Percentiles rank a stretch among this genome's conserved stretches.
These are phyloP conservation scores for Trichosporon sp. DNA, from an alignment of 1,284 basidiomycete genomes.

Conservation along the genomic window DNA sequence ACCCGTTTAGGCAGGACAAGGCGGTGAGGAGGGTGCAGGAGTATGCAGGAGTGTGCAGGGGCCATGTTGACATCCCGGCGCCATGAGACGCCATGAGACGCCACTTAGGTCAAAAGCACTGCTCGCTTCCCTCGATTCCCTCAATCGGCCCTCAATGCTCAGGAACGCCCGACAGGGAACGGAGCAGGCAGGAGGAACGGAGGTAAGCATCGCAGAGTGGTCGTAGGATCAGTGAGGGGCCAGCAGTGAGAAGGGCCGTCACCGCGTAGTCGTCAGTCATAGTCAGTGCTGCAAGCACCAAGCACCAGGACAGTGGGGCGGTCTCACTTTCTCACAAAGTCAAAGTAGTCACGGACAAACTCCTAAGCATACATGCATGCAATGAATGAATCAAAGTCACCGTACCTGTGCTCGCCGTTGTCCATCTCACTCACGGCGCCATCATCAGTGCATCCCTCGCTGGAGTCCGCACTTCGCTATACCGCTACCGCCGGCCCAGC, in stretches of 20 bases:
- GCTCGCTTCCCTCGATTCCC: background rate
- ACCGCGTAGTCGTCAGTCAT: background rate
- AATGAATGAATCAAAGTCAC: too few relatives aligned
- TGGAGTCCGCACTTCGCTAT: background rate
- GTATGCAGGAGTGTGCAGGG: background rate
- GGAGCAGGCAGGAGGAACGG: too few relatives aligned
- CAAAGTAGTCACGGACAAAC: background rate
- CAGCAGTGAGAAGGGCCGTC: too few relatives aligned
- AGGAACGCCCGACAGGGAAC: background rate
- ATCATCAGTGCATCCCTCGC: background rate
- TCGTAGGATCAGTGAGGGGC: too few relatives aligned
- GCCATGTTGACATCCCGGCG: background rate
- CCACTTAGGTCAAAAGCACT: background rate
- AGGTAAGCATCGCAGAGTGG: too few relatives aligned
- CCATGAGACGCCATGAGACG: background rate
- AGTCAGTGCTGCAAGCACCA: background rate
- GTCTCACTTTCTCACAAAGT: background rate
- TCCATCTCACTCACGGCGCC: constrained; percentile 34
- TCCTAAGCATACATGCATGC: background rate
- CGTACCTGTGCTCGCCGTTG: background rate
- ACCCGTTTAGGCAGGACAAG: too few relatives aligned
- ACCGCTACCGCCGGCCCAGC: background rate
- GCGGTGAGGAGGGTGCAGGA: too few relatives aligned
- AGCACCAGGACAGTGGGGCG: background rate
- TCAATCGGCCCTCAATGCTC: background rate